Evolutionary conservation across 345 rosid genomes (phyloP), one percentile per base, ranked within the genome.

Genomic region (Brassica carinata): DNA sequence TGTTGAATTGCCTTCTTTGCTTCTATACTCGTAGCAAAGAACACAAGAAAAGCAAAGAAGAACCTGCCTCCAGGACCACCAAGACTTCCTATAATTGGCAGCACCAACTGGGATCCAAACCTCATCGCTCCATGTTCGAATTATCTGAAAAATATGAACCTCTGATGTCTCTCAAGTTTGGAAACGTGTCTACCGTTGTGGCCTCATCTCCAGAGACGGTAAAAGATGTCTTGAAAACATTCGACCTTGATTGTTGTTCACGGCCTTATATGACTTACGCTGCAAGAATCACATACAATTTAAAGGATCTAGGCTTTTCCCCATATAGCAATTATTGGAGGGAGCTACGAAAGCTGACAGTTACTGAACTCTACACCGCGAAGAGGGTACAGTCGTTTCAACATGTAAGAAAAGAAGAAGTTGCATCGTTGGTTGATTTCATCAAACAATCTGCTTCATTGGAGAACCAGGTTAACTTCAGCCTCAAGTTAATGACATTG

Each of bases 141-240:
- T 73, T 89, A 30, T 80, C 91, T 62, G 62, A 58, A 18, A 73
- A 83, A 70, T 82, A 91, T 5, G 92, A 90, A 10, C 81, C 85
- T 0, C 70, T 87, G 59, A 73, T 91, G 87, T 80, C 71, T 5
- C 53, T 89, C 10, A 83, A 57, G 29, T 84, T 87, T 1, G 91
- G 91, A 8, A 72, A 23, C 4, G 77, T 83, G 1, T 84, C 87
- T 0, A 69, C 84, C 6, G 61, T 87, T 2, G 79, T 89, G 5
- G 83, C 87, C 8, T 86, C 89, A 8, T 84, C 88, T 0, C 80
- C 90, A 0, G 85, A 81, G 61, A 84, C 86, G 0, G 92, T 87
- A 1, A 78, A 64, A 29, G 74, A 78, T 3, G 79, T 87, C 29
- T 73, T 86, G 0, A 86, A 82, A 48, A 38, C 53, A 11, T 79